Conservation (phyloP, 2,329 filamentous ascomycete genomes). For the Fusarium chaquense region DNA sequence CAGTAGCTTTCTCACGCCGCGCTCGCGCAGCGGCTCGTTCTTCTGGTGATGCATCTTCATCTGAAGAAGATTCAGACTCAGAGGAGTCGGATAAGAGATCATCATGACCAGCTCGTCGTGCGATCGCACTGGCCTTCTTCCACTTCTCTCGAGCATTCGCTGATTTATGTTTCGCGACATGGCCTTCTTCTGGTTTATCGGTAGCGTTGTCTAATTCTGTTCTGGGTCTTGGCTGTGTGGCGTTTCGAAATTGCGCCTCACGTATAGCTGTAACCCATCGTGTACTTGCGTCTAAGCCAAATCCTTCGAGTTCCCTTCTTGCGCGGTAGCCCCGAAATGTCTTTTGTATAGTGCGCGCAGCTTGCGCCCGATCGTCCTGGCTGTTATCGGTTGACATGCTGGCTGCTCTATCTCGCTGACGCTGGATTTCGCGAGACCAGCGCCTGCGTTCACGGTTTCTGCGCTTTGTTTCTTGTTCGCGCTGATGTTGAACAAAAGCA, state of each 20-base stretch:
- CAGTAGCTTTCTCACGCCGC: constrained; percentile 62
- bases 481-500: constrained; percentile 60
- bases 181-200: constrained; percentile 23
- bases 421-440: constrained; percentile 52
- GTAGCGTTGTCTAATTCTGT: constrained; percentile 25
- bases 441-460: constrained; percentile 54
- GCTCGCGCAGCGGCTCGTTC: constrained; percentile 55
- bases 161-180: constrained; percentile 31
- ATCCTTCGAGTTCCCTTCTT: constrained; percentile 76
- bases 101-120: constrained; percentile 78
- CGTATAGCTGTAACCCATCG: constrained; percentile 77
- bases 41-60: constrained; percentile 52
- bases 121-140: constrained; percentile 78
- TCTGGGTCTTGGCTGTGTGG: constrained; percentile 59
- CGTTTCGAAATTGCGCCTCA: constrained; percentile 67
- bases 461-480: constrained; percentile 59
- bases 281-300: constrained; percentile 75
- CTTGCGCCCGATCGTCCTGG: constrained; percentile 53
- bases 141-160: constrained; percentile 74
- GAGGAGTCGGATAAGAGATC: constrained; percentile 62
- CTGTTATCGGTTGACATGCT: constrained; percentile 21
- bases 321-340: constrained; percentile 83
- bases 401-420: constrained; percentile 31
- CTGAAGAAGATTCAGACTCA: constrained; percentile 47
- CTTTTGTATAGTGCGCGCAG: constrained; percentile 72